phyloP scores from a whole-genome alignment of 2,329 filamentous ascomycete species.

The Annulohypoxylon truncatum region DNA sequence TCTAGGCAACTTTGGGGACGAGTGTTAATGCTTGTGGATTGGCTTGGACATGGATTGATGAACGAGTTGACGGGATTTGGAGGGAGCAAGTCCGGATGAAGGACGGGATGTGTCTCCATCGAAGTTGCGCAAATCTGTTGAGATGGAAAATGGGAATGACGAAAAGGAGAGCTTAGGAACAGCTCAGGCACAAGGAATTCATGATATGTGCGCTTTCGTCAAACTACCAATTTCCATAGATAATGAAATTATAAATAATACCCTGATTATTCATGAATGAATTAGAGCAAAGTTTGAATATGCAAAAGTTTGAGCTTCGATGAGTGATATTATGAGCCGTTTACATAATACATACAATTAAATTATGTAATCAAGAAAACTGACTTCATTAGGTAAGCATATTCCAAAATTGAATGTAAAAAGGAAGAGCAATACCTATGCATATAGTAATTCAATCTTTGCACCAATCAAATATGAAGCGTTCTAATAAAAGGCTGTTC shows the following conservation, averaged over 20 bases:
- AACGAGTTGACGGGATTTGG: constrained; percentile 8
- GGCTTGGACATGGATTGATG: constrained; percentile 26
- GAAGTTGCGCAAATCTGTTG: not conserved
- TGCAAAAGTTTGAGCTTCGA: too few relatives aligned
- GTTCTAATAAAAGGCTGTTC: too few relatives aligned
- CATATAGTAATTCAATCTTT: too few relatives aligned
- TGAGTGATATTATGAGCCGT: too few relatives aligned
- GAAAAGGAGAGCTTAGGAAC: constrained; percentile 9
- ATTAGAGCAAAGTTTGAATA: too few relatives aligned
- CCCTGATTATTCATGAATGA: constrained; percentile 17
- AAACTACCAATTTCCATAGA: constrained; percentile 25
- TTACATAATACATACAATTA: too few relatives aligned
- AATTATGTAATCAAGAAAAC: too few relatives aligned
- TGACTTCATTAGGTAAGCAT: too few relatives aligned
- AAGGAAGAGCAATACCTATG: too few relatives aligned
- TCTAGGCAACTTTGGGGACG: constrained; percentile 24
- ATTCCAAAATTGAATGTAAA: too few relatives aligned
- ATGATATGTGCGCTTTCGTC: constrained; percentile 25
- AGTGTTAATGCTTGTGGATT: constrained; percentile 21
- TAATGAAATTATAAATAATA: constrained; percentile 41
- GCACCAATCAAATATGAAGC: too few relatives aligned
- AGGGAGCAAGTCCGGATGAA: constrained; percentile 1
- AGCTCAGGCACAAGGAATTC: constrained; percentile 19
- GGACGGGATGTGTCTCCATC: constrained; percentile 10
- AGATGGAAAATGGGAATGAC: not conserved